phyloP scores from a whole-genome alignment of 352 stramenopile genomes.

The Thraustochytrium striatum region DNA sequence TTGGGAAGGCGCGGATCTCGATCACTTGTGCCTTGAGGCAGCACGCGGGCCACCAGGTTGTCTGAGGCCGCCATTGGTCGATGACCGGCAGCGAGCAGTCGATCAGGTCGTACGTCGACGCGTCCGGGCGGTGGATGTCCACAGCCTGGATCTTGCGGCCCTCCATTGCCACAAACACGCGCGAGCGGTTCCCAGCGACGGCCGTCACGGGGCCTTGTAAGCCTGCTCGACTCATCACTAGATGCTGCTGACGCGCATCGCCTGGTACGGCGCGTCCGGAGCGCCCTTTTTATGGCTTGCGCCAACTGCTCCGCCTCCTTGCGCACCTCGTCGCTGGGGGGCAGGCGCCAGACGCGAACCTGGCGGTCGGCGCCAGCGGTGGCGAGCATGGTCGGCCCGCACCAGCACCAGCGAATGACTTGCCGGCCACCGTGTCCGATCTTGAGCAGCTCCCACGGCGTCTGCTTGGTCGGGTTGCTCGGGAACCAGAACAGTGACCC shows the following conservation, averaged over 20 bases:
- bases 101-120: background rate
- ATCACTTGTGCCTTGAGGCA: background rate
- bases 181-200: background rate
- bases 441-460: background rate
- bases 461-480: background rate
- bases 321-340: background rate
- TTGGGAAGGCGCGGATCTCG: background rate
- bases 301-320: background rate
- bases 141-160: background rate
- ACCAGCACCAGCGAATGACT: background rate
- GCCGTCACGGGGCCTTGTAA: background rate
- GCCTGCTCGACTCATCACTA: background rate
- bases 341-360: background rate
- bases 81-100: background rate
- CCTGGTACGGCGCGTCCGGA: background rate
- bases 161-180: constrained; percentile 14
- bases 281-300: too few species aligned
- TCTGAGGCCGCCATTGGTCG: constrained; percentile 27
- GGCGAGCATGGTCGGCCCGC: background rate
- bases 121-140: background rate
- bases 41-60: background rate
- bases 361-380: background rate
- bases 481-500: background rate
- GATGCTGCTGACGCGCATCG: background rate
- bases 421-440: background rate